Evolutionary conservation across 345 rosid species (phyloP).

Genomic region (Pistacia vera): DNA sequence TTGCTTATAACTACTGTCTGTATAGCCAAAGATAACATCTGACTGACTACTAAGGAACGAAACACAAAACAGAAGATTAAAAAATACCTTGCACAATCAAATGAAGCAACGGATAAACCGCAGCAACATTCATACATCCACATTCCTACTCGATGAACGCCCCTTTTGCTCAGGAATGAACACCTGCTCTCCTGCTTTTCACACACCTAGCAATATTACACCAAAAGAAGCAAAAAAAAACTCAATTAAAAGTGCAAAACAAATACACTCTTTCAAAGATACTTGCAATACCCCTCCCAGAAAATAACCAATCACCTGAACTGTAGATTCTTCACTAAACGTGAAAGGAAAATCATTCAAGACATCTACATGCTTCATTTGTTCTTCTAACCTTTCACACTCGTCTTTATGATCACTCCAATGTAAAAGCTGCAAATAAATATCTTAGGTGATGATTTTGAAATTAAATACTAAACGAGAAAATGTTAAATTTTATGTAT

Average conservation of each 20-base stretch:
- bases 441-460: not conserved
- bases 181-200: conserved; percentile 66
- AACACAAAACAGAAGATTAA: not conserved
- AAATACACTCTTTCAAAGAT: not conserved
- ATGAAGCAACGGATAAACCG: conserved; percentile 26
- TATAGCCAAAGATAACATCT: too few species aligned
- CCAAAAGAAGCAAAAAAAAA: not conserved
- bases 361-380: conserved; percentile 63
- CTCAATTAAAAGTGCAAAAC: not conserved
- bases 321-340: conserved; percentile 66
- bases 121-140: conserved; percentile 81
- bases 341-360: conserved; percentile 82
- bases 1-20: too few species aligned
- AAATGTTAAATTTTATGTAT: too few species aligned
- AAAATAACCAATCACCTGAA: conserved; percentile 39
- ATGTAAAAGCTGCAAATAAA: conserved; percentile 49
- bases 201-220: conserved; percentile 35
- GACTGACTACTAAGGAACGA: not conserved
- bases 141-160: conserved; percentile 67
- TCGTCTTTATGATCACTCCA: conserved; percentile 83
- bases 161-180: conserved; percentile 67
- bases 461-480: not conserved
- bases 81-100: conserved; percentile 42
- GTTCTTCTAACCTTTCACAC: conserved; percentile 78
- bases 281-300: not conserved